phyloP scores from a whole-genome alignment of 2,329 filamentous ascomycete species.

The Clonostachys solani region DNA sequence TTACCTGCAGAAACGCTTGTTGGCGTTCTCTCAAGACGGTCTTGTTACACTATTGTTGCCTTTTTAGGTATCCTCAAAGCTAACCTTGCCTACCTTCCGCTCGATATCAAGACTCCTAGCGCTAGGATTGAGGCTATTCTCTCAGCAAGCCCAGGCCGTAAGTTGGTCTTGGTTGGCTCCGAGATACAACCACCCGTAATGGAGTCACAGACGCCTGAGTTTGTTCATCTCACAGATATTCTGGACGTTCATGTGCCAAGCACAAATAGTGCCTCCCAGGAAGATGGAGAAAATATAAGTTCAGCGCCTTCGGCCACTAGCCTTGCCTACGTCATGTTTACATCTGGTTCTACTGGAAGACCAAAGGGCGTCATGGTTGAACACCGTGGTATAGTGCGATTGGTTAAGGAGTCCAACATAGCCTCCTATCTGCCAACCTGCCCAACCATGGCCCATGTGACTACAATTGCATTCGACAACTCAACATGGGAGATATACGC shows the following conservation, averaged over 20 bases:
- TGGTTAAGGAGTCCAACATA: constrained; percentile 3
- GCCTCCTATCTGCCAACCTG: neutral
- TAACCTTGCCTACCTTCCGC: too few relatives aligned
- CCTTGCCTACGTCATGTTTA: constrained; percentile 37
- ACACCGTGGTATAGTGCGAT: constrained; percentile 7
- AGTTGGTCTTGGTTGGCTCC: constrained; percentile 9
- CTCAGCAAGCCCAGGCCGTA: constrained; percentile 1
- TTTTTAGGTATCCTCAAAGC: too few relatives aligned
- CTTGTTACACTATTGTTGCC: constrained; percentile 11
- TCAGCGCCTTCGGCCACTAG: constrained; percentile 1
- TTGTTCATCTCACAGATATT: constrained; percentile 5
- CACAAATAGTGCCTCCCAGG: neutral
- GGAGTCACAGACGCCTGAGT: constrained; percentile 1
- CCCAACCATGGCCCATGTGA: neutral
- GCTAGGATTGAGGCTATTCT: constrained; percentile 10
- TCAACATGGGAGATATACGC: constrained; percentile 6
- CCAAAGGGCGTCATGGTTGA: too few relatives aligned
- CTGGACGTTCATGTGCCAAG: too few relatives aligned
- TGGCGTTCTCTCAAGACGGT: constrained; percentile 8
- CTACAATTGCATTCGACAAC: constrained; percentile 5
- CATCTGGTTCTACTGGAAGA: too few relatives aligned
- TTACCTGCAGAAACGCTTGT: constrained; percentile 9
- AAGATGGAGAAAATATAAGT: neutral
- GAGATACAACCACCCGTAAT: constrained; percentile 1
- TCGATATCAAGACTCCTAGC: constrained; percentile 9